Percentiles rank a stretch among this genome's conserved stretches.
Conservation (phyloP, 2,329 filamentous ascomycete genomes). For the Ilyonectria sp. region DNA sequence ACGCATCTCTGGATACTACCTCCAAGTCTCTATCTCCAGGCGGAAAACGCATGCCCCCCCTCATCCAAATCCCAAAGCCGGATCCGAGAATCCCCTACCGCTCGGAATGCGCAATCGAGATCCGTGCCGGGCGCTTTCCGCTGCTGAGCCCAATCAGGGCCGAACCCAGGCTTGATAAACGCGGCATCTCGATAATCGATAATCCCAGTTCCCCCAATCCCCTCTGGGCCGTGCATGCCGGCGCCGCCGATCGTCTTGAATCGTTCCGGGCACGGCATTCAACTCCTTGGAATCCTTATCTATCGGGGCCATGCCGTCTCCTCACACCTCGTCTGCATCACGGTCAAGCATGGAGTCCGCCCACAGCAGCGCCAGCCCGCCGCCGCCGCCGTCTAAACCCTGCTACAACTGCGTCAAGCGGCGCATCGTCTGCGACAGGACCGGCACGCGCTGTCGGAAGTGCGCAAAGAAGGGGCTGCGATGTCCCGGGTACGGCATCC, state of each 20-base stretch:
- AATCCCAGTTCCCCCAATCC: neutral
- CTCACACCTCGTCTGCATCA: neutral
- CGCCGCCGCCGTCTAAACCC: constrained; percentile 15
- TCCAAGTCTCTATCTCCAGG: neutral
- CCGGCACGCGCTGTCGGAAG: constrained; percentile 28
- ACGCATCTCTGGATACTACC: neutral
- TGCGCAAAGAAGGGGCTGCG: constrained; percentile 29
- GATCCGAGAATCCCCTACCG: neutral
- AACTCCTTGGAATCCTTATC: neutral
- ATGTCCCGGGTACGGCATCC: constrained; percentile 32
- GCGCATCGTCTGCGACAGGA: constrained; percentile 31
- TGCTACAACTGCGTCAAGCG: constrained; percentile 37
- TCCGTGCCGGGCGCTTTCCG: neutral
- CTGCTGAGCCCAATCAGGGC: neutral
- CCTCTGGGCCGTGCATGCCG: neutral
- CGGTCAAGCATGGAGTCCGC: neutral
- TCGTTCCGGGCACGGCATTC: neutral
- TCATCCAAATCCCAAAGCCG: neutral
- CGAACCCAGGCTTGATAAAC: neutral
- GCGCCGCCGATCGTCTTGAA: neutral
- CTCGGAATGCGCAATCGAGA: constrained; percentile 2
- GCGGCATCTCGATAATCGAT: neutral
- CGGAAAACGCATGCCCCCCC: neutral
- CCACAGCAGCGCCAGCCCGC: constrained; percentile 4
- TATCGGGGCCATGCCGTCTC: neutral